Evolutionary conservation across 129 eudicot genomes (phyloP), one percentile per base, ranked within the genome.

Genomic region (Escallonia herrerae): DNA sequence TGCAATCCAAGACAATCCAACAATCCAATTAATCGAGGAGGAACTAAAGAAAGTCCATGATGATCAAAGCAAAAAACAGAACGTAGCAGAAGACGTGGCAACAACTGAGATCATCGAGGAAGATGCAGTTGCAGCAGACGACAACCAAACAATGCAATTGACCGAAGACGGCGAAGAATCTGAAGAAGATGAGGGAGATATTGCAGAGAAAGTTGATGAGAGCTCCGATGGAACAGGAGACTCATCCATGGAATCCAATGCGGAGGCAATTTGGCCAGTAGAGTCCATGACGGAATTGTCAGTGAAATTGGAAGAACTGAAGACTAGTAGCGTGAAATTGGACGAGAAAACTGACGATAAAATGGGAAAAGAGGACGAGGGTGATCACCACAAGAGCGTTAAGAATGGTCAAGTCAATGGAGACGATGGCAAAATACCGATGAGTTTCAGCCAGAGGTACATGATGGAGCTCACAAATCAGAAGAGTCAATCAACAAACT

Each of bases 201-300:
- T 6, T 43, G 48, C 14, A 8, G 63, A 69, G 10, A 62, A 47
- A 56, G 67, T 65, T 60, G 80, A 80, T 61, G 81, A 68, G 63
- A 76, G 71, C 67, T 76, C 87, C 46, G 67, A 62, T 54, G 84
- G 65, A 69, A 75, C 80, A 43, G 72, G 77, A 22, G 76, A 82
- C 57, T 75, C 79, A 11, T 81, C 86, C 6, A 51, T 44, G 55
- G 85, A 80, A 51, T 76, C 76, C 46, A 81, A 73, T 52, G 42
- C 69, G 0, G 83, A 70, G 51, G 71, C 68, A 5, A 22, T 77
- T 42, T 73, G 80, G 77, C 75, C 82, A 37, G 68, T 72, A 65
- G 83, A 75, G n/a, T 70, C 67, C 14, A 66, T 65, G 58, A 53
- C 52, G 48, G 78, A 78, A 13, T 56, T 50, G 12, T 44, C 80